Evolutionary conservation across 2,329 filamentous ascomycete genomes (phyloP), one percentile per base, ranked within the genome.

Genomic region (Plenodomus biglobosus): DNA sequence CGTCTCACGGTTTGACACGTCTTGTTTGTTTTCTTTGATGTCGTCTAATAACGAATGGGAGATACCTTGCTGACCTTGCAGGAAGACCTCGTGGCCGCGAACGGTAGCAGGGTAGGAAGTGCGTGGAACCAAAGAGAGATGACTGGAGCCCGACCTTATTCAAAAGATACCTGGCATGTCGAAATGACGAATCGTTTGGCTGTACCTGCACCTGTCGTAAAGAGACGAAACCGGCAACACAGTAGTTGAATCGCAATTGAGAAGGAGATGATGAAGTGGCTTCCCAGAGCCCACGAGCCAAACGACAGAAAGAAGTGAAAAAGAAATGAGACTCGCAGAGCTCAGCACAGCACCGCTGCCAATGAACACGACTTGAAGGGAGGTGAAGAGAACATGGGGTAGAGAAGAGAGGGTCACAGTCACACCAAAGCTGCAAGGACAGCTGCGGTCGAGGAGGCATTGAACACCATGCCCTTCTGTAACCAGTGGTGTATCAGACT

Each of bases 341-440:
- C 55, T 63, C 62, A 71, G 62, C 61, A 63, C 62, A 70, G 63
- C 61, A 65, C 66, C 56, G 64, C 61, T 71, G 55, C 64, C 68
- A 64, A 69, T 69, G 55, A 59, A 56, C 48, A 55, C 35, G 52
- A 57, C 44, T 65, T 62, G 59, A 59, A 52, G 48, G 50, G 62
- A 58, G 51, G 46, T 49, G 46, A 48, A 60, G 50, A 55, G 53
- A 53, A 62, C 54, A 61, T 63, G 55, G 59, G 57, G 55, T 58
- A 53, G 53, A 50, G 52, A 51, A 53, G 41, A 48, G 46, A 53
- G 44, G 38, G 53, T 49, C 39, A 50, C 56, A 58, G 64, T 69
- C 55, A 61, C 64, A 70, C 67, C 52, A 62, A 52, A 53, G 50
- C 53, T 53, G 50, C 48, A 60, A 62, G 59, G 60, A 56, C 55